phyloP scores from a whole-genome alignment of 164 flowering plant species.

The Vitis riparia region DNA sequence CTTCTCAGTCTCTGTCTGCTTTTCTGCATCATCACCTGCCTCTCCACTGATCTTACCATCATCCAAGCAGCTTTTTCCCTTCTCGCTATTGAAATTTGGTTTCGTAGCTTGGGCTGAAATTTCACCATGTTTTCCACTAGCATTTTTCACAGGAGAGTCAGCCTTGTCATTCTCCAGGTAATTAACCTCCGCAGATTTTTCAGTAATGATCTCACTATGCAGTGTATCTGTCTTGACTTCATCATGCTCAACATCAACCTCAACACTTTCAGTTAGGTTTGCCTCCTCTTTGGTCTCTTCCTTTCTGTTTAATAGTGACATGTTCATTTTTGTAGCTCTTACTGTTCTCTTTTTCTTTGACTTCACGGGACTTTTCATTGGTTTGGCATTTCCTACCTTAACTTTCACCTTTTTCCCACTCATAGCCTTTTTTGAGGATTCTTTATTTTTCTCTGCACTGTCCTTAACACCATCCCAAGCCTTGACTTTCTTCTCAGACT shows the following conservation, averaged over 20 bases:
- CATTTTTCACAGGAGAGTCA: neutral
- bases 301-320: neutral
- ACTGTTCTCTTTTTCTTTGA: neutral
- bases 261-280: neutral
- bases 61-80: neutral
- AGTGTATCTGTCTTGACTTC: neutral
- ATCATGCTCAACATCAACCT: neutral
- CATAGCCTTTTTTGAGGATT: neutral
- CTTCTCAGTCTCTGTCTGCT: too few relatives aligned
- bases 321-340: neutral
- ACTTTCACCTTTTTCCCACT: neutral
- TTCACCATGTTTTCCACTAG: neutral
- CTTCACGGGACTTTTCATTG: neutral
- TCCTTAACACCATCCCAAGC: neutral
- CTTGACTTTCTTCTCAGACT: constrained; percentile 2
- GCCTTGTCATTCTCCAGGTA: neutral
- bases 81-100: neutral
- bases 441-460: neutral
- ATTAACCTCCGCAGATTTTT: neutral
- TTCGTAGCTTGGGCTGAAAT: neutral
- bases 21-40: neutral
- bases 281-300: neutral
- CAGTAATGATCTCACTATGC: neutral
- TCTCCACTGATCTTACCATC: neutral
- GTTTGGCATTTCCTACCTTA: neutral